Evolutionary conservation across 805 yeast species (phyloP), one percentile per base, ranked within the genome.

Genomic region (Hanseniaspora guilliermondii): DNA sequence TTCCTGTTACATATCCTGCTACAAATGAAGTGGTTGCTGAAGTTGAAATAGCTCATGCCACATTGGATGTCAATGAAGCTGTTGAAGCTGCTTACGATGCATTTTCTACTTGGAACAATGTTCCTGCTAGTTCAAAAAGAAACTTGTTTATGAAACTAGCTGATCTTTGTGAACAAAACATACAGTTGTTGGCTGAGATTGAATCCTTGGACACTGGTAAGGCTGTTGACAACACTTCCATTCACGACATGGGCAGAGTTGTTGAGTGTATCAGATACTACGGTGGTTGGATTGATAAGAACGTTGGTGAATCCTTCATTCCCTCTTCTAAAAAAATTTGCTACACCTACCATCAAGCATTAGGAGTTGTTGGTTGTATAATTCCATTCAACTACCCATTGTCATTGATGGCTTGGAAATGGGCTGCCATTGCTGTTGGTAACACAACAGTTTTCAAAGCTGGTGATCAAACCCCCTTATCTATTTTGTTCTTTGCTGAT

Each of bases 201-300:
- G 96, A 87, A 71, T 74, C 93, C 35, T 71, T 81, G 61, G 94
- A 87, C 67, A 84, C 86, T 64, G 96, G 96, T 69, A 87, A 86
- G 72, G 79, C 91, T 40, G 70, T 82, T 58, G 65, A 70, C 45
- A 76, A 79, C 65, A 78, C 88, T 19, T 49, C 57, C 33, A 69
- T 75, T 59, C 85, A 84, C 56, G 95, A 87, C 64, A 80, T 87
- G 58, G 79, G 73, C 35, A 76, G 82, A 59, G 76, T 80, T 56
- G 75, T 80, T 42, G 74, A 74, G 56, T 82, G 80, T 66, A 70
- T 85, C 65, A 79, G 87, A 72, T 81, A 85, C 61, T 81, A 83
- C 68, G 94, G 87, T 56, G 95, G 95, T 58, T 85, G 80, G 79
- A 85, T 91, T 64, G 95, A 85, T 70, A 86, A 87, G 74, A 71